Conservation (phyloP, 176 grass and related monocot species). For the Triticum urartu region DNA sequence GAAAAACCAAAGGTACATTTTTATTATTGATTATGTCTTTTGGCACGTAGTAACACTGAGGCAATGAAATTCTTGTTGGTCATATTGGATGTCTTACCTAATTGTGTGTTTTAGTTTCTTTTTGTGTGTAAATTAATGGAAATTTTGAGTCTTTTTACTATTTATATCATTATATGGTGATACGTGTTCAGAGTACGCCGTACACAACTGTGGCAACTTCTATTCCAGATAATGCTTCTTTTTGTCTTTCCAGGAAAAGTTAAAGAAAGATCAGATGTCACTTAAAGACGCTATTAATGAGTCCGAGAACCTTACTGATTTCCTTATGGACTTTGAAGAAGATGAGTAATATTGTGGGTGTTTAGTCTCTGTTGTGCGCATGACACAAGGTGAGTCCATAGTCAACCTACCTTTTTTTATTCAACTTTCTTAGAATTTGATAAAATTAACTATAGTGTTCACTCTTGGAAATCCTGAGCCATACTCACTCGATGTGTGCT, state of each 20-base stretch:
- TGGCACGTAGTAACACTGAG: constrained; percentile 19
- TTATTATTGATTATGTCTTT: constrained; percentile 1
- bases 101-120: background rate
- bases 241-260: constrained; percentile 58
- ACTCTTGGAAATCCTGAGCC: constrained; percentile 5
- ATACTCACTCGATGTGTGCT: background rate
- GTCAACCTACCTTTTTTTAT: constrained; percentile 6
- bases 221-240: background rate
- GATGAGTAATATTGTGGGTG: constrained; percentile 40
- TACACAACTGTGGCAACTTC: constrained; percentile 6
- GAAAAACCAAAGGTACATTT: constrained; percentile 65
- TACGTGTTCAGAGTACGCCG: constrained; percentile 11
- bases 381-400: constrained; percentile 28
- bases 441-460: constrained; percentile 3
- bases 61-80: constrained; percentile 5
- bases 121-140: constrained; percentile 1
- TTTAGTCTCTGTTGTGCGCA: constrained; percentile 7
- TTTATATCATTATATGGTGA: constrained; percentile 20
- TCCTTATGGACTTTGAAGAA: constrained; percentile 86
- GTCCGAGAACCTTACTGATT: constrained; percentile 79
- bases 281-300: constrained; percentile 82
- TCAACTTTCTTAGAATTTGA: background rate
- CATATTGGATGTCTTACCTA: background rate
- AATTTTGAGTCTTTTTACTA: background rate
- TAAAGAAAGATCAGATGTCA: constrained; percentile 56